A percentile compares a stretch with the other conserved stretches of the same genome.
These are phyloP conservation scores for Fusarium decemcellulare DNA, from an alignment of 2,329 filamentous ascomycete species.

Conservation along the genomic window DNA sequence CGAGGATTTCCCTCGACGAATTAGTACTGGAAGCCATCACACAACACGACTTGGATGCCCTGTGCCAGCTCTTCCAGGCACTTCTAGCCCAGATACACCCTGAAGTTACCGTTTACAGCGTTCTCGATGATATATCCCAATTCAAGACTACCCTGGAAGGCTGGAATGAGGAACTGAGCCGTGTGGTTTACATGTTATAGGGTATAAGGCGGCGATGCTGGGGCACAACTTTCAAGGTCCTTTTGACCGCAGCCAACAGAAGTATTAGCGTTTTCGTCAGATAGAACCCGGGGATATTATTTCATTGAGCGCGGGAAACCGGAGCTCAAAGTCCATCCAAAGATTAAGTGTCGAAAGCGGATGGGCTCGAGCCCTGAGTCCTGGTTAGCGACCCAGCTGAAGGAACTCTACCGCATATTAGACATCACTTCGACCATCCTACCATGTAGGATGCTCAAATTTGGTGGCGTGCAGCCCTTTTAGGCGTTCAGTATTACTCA, in stretches of 20 bases:
- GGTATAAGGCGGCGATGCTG: neutral
- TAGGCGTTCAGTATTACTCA: too few species aligned
- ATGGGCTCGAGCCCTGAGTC: constrained; percentile 2
- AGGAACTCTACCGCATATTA: too few species aligned
- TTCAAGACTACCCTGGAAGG: constrained; percentile 5
- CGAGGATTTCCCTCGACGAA: neutral
- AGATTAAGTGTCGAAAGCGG: constrained; percentile 4
- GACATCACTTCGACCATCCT: too few species aligned
- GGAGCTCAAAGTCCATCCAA: neutral
- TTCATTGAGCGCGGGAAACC: constrained; percentile 8
- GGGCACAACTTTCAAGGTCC: constrained; percentile 5
- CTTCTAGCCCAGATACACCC: neutral
- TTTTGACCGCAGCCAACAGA: constrained; percentile 12
- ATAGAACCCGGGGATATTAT: neutral
- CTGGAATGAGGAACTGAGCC: constrained; percentile 4
- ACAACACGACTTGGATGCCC: neutral
- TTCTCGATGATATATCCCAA: constrained; percentile 9
- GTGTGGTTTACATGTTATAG: constrained; percentile 2
- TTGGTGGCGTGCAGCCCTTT: too few species aligned
- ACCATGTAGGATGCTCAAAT: too few species aligned
- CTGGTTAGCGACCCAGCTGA: neutral
- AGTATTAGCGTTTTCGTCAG: constrained; percentile 8
- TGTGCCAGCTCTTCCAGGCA: constrained; percentile 6
- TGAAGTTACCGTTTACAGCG: neutral
- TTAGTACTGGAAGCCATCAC: neutral